Evolutionary conservation across 805 yeast species (phyloP).

Genomic region (Metahyphopichia silvanorum): DNA sequence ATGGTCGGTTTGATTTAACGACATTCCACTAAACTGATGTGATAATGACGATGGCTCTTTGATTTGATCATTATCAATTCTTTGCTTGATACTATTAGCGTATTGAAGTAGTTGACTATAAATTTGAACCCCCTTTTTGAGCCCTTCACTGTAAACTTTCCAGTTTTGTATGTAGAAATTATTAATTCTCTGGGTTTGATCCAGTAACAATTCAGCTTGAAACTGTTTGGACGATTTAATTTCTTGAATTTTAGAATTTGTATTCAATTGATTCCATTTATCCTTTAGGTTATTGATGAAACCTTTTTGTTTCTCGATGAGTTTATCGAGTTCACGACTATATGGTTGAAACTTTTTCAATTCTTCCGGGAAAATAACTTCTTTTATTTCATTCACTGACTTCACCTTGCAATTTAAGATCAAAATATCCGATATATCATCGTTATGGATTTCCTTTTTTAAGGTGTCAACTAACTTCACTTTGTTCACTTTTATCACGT

Average conservation of each 20-base stretch:
- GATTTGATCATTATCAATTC: conserved; percentile 1
- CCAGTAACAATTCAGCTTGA: conserved; percentile 29
- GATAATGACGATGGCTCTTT: background rate
- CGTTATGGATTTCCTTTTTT: conserved; percentile 68
- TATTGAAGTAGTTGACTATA: conserved; percentile 50
- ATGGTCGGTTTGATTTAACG: conserved; percentile 1
- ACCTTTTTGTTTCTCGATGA: conserved; percentile 62
- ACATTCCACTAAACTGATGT: conserved; percentile 3
- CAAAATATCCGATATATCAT: conserved; percentile 78
- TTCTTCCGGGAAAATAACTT: conserved; percentile 61
- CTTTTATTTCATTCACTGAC: conserved; percentile 54
- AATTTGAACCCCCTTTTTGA: conserved; percentile 58
- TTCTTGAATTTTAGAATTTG: conserved; percentile 32
- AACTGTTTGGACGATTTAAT: conserved; percentile 41
- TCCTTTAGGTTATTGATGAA: conserved; percentile 32
- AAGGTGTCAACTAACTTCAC: conserved; percentile 57
- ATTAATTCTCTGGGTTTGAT: conserved; percentile 34
- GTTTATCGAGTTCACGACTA: conserved; percentile 61
- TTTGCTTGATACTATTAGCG: conserved; percentile 9
- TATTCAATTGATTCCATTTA: conserved; percentile 26
- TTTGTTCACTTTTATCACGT: conserved; percentile 62
- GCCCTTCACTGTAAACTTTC: conserved; percentile 56
- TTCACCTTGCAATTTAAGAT: conserved; percentile 59
- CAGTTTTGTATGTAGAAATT: conserved; percentile 52
- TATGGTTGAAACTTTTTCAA: conserved; percentile 72